phyloP scores from a whole-genome alignment of 768 basidiomycete species.

The Mycena maculata region DNA sequence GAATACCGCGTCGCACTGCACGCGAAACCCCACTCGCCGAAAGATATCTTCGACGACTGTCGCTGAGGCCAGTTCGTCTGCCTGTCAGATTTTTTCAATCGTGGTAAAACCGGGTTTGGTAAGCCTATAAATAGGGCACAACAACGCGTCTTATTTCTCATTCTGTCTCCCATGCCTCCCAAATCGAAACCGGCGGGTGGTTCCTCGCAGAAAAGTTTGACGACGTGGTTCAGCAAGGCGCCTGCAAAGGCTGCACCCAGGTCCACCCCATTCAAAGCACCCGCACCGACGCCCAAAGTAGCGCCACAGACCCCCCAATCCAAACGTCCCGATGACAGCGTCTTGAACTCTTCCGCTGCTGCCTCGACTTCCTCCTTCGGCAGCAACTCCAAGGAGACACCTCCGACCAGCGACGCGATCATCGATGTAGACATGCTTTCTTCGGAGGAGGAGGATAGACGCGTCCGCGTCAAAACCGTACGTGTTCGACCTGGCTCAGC shows the following conservation, averaged over 20 bases:
- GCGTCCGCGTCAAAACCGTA: constrained; percentile 46
- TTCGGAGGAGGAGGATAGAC: constrained; percentile 51
- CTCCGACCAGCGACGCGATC: constrained; percentile 77
- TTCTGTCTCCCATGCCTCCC: constrained; percentile 20
- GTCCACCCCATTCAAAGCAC: constrained; percentile 19
- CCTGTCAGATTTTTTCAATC: no score
- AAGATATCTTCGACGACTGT: no score
- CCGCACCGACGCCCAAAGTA: constrained; percentile 47
- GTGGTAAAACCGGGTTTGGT: no score
- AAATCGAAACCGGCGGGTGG: constrained; percentile 16
- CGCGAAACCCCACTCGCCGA: no score
- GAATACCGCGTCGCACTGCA: no score
- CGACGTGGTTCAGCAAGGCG: constrained; percentile 70
- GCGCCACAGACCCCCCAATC: constrained; percentile 56
- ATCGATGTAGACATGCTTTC: constrained; percentile 82
- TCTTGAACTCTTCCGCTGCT: constrained; percentile 53
- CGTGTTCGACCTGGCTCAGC: constrained; percentile 23
- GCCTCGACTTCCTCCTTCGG: constrained; percentile 59
- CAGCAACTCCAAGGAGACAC: constrained; percentile 65
- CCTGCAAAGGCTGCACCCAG: constrained; percentile 39
- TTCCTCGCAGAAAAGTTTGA: constrained; percentile 72
- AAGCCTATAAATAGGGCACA: not conserved
- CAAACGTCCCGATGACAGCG: constrained; percentile 44
- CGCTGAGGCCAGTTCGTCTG: no score
- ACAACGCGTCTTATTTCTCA: constrained; percentile 8